Evolutionary conservation across 768 basidiomycete species (phyloP).

Genomic region (Xerocomus spinulosus): DNA sequence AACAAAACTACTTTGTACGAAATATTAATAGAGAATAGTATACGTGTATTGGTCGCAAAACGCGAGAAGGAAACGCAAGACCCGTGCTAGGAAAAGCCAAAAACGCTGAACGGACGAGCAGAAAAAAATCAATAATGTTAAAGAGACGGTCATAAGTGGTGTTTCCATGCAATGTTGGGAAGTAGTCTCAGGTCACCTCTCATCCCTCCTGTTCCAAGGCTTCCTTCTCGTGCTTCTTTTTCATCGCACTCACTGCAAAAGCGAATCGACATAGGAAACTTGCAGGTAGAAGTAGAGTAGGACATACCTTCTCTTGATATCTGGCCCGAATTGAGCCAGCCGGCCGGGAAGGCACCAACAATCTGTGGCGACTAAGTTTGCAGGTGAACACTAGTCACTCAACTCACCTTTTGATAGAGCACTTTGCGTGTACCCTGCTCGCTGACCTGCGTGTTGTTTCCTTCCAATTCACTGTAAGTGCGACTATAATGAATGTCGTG

Average conservation of each 20-base stretch:
- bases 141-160: neutral
- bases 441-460: conserved; percentile 65
- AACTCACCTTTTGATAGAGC: conserved; percentile 71
- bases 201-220: conserved; percentile 52
- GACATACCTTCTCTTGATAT: conserved; percentile 79
- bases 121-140: conserved; percentile 20
- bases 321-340: conserved; percentile 83
- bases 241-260: conserved; percentile 71
- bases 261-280: neutral
- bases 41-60: conserved; percentile 4
- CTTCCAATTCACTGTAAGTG: conserved; percentile 50
- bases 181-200: conserved; percentile 13
- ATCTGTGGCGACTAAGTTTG: conserved; percentile 41
- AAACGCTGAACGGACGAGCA: neutral
- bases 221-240: conserved; percentile 76
- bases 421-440: conserved; percentile 77
- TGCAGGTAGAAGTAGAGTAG: neutral
- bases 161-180: neutral
- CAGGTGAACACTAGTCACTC: neutral
- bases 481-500: neutral
- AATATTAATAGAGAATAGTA: conserved; percentile 15
- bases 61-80: neutral
- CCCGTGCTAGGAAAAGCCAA: neutral
- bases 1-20: conserved; percentile 13
- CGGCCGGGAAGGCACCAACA: conserved; percentile 73